Base-by-base conservation (phyloP, 1,139 yeast species). In the Kodamaea sp. region DNA sequence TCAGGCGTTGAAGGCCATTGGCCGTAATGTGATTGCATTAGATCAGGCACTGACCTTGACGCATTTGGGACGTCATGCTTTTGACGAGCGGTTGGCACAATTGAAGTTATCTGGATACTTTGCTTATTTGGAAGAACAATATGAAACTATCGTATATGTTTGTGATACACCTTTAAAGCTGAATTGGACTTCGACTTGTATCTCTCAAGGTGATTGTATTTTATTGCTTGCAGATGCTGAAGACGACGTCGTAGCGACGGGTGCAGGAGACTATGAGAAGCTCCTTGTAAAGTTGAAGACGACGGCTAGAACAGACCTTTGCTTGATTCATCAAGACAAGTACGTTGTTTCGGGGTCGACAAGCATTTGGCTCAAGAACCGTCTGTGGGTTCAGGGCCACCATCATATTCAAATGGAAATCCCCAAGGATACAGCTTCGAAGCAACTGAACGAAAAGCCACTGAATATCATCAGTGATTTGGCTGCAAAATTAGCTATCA, bases 151-250 rank as follows among this genome's bases (percentile, higher is more conserved):
- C 6, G 79, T 92, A 4, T 92, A 92, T 54, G 80, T 92, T 20
- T 92, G 95, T 29, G 97, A 92, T 53, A 81, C 96, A 0, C 75
- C 86, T 1, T 79, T 85, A 3, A 81, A 81, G 47, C 86, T 96
- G 0, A 75, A 81, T 26, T 92, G 98, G 98, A 88, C 97, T 0
- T 76, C 80, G 7, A 87, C 96, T 0, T 92, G 98, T 60, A 84
- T 92, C 35, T 79, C 94, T 5, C 97, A 90, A 60, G 97, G 96
- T 8, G 98, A 92, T 60, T 90, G 97, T 64, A 79, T 87, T 23
- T 59, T 84, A 27, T 60, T 85, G 9, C 57, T 84, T 12, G 92
- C 90, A 0, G 85, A 84, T 62, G 83, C 89, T 3, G 73, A 68
- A 24, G 70, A 79, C 40, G 81, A 84, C 3, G 65, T 69, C 5